A percentile compares a stretch with the other conserved stretches of the same genome.
These are phyloP conservation scores for Pythium biforme DNA, from an alignment of 352 stramenopile genomes.

Conservation along the genomic window DNA sequence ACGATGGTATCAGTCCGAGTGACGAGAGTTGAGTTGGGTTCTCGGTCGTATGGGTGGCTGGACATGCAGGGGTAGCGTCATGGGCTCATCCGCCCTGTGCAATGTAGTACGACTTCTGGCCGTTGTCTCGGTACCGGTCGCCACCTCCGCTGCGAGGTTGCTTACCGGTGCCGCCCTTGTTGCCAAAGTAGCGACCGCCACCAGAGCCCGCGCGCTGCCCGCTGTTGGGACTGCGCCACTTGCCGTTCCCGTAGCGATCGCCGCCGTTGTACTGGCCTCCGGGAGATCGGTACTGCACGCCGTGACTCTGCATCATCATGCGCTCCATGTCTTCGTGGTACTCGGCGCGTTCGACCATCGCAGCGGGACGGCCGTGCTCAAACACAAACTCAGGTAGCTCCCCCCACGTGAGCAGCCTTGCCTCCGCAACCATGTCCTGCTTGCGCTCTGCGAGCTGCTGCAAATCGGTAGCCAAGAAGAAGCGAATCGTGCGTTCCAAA, in stretches of 20 bases:
- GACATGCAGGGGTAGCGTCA: neutral
- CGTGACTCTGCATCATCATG: constrained; percentile 37
- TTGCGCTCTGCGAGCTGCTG: constrained; percentile 80
- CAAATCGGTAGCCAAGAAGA: constrained; percentile 82
- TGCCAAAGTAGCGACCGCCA: constrained; percentile 18
- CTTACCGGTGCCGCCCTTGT: constrained; percentile 13
- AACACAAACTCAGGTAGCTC: constrained; percentile 78
- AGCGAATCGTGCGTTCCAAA: constrained; percentile 74
- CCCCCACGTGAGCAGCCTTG: constrained; percentile 53
- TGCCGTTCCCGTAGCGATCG: constrained; percentile 34
- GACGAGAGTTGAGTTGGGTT: neutral
- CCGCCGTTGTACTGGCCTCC: constrained; percentile 21
- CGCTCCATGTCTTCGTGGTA: constrained; percentile 65
- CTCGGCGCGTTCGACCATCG: constrained; percentile 50
- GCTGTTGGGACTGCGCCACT: constrained; percentile 44
- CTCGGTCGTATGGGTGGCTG: neutral
- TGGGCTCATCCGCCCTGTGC: constrained; percentile 25
- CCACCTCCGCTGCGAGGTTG: constrained; percentile 8
- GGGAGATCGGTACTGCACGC: constrained; percentile 15
- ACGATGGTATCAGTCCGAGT: neutral
- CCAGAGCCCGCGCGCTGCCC: constrained; percentile 14
- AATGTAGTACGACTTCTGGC: constrained; percentile 24
- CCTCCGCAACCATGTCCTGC: constrained; percentile 58
- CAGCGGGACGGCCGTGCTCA: constrained; percentile 39
- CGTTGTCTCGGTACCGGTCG: constrained; percentile 4